phyloP scores from a whole-genome alignment of 208 protist species.

The Trypanosoma caninum region DNA sequence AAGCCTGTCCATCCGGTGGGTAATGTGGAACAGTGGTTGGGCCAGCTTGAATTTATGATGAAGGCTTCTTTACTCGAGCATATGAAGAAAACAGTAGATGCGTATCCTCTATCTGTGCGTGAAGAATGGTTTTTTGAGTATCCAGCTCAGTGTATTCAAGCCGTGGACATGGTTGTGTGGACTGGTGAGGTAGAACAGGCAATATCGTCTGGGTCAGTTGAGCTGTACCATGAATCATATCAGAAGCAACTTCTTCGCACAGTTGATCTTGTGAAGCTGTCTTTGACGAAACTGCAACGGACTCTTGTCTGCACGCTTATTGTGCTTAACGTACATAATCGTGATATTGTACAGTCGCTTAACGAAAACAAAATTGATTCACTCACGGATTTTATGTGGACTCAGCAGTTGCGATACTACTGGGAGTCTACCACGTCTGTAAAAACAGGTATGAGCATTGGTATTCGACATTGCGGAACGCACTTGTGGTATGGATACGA shows the following conservation, averaged over 20 bases:
- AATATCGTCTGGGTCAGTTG: conserved; percentile 50
- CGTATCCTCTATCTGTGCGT: conserved; percentile 55
- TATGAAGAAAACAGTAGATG: conserved; percentile 76
- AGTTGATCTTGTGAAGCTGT: conserved; percentile 87
- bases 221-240: conserved; percentile 72
- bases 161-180: conserved; percentile 93
- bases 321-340: conserved; percentile 95
- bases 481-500: conserved; percentile 95
- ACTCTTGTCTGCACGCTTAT: conserved; percentile 93
- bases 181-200: conserved; percentile 90
- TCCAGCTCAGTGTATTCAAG: conserved; percentile 93
- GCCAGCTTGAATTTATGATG: conserved; percentile 93
- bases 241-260: conserved; percentile 85
- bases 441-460: conserved; percentile 68
- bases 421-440: conserved; percentile 74
- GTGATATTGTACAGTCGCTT: conserved; percentile 93
- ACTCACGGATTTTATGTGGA: conserved; percentile 92
- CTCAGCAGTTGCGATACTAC: conserved; percentile 94
- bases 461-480: conserved; percentile 87
- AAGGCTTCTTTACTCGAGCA: conserved; percentile 86
- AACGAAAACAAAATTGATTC: conserved; percentile 38
- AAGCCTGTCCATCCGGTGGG: conserved; percentile 84
- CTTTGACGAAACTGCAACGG: conserved; percentile 89
- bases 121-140: conserved; percentile 93
- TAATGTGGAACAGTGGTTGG: conserved; percentile 94